Percentiles rank a stretch among this genome's conserved stretches.
These are phyloP conservation scores for Hordeum marinum DNA, from an alignment of 176 grass and related monocot species.

Conservation along the genomic window DNA sequence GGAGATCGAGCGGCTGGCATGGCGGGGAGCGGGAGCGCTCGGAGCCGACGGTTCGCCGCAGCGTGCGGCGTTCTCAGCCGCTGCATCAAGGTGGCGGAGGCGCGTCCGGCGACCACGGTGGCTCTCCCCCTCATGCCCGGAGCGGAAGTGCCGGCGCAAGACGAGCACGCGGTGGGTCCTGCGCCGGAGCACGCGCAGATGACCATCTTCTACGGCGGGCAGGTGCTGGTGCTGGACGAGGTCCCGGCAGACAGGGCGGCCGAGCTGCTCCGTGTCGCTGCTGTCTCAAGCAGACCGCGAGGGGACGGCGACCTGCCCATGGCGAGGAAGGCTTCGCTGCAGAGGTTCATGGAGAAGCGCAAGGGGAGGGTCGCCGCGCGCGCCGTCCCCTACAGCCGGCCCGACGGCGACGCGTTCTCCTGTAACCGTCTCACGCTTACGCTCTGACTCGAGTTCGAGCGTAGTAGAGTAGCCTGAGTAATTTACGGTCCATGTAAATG, in stretches of 20 bases:
- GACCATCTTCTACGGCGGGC: conserved; percentile 61
- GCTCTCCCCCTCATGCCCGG: conserved; percentile 14
- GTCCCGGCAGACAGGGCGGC: background rate
- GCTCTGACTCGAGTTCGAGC: background rate
- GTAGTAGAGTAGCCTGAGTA: too few relatives aligned
- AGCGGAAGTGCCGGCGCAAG: background rate
- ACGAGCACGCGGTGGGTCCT: background rate
- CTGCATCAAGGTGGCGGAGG: conserved; percentile 33
- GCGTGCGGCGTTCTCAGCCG: conserved; percentile 47
- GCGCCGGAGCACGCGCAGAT: background rate
- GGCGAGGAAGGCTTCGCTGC: conserved; percentile 57
- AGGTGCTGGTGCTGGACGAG: conserved; percentile 11
- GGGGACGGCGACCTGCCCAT: conserved; percentile 41
- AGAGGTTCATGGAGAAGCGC: conserved; percentile 70
- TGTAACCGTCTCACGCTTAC: background rate
- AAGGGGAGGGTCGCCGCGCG: conserved; percentile 24
- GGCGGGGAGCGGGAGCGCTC: background rate
- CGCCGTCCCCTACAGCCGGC: conserved; percentile 19
- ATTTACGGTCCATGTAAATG: too few relatives aligned
- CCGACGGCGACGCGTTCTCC: background rate
- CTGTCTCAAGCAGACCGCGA: background rate
- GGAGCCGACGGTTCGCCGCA: conserved; percentile 24
- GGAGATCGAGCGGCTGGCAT: background rate
- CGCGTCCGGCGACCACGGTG: background rate
- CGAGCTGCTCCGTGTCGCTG: conserved; percentile 39